Percentiles rank a stretch among this genome's conserved stretches.
These are phyloP conservation scores for Suhomyces faveliae DNA, from an alignment of 805 yeast species.

Conservation along the genomic window DNA sequence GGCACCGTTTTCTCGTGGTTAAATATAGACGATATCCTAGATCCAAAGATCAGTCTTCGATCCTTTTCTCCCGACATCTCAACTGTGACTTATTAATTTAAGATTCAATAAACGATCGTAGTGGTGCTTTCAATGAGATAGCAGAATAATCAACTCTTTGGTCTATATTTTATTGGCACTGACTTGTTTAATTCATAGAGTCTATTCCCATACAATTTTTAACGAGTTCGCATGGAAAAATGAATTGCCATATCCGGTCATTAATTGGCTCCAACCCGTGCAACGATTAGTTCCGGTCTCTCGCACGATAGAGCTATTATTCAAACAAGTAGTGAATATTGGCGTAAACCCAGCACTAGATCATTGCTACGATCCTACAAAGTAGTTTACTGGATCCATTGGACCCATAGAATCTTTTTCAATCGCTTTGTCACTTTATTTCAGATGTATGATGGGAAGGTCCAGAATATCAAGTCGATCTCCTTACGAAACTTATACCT, in stretches of 20 bases:
- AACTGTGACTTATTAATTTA: background rate
- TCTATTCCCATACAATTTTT: background rate
- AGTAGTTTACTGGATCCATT: background rate
- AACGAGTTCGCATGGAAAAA: background rate
- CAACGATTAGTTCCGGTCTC: background rate
- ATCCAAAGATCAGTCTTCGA: conserved; percentile 26
- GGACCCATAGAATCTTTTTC: too few relatives aligned
- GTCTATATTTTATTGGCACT: background rate
- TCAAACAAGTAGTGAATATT: too few relatives aligned
- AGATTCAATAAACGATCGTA: background rate
- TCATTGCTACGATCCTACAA: background rate
- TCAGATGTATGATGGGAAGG: conserved; percentile 10
- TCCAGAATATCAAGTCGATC: conserved; percentile 14
- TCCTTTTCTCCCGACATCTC: conserved; percentile 10
- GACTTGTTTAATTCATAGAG: background rate
- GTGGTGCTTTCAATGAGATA: background rate
- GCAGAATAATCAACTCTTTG: background rate
- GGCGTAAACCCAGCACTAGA: background rate
- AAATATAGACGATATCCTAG: conserved; percentile 32
- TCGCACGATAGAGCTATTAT: background rate
- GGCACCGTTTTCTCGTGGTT: conserved; percentile 10
- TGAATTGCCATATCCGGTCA: background rate
- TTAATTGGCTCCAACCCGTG: background rate
- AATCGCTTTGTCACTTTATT: too few relatives aligned
- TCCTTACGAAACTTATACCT: conserved; percentile 17